Conservation (phyloP, 2,329 filamentous ascomycete genomes). For the Pseudopyricularia cyperi region DNA sequence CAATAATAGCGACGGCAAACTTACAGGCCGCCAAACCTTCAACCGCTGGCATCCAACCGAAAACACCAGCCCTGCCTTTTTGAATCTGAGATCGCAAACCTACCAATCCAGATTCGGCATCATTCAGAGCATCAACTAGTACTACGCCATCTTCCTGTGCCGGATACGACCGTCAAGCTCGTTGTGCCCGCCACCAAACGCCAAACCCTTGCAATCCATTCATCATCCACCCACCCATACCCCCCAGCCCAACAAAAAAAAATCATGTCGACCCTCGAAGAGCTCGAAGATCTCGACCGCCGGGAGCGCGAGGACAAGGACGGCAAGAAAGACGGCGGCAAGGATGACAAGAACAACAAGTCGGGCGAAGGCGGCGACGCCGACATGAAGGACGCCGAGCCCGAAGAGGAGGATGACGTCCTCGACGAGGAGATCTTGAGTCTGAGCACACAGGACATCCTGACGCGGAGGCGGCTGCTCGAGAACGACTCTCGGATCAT, state of each 20-base stretch:
- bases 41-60: neutral
- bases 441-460: slow-evolving; percentile 88
- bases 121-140: neutral
- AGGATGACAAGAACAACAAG: slow-evolving; percentile 46
- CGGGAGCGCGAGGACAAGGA: slow-evolving; percentile 57
- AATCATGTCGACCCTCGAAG: slow-evolving; percentile 88
- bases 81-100: neutral
- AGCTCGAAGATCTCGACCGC: slow-evolving; percentile 80
- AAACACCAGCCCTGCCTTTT: neutral
- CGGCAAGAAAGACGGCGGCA: slow-evolving; percentile 19
- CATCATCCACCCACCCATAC: neutral
- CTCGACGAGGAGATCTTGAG: slow-evolving; percentile 88
- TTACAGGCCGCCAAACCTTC: neutral
- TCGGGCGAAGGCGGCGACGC: slow-evolving; percentile 54
- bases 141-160: neutral
- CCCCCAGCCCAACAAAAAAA: no score
- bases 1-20: neutral
- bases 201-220: neutral
- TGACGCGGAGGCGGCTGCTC: slow-evolving; percentile 77
- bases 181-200: neutral
- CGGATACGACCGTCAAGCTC: neutral
- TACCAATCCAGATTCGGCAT: neutral
- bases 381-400: slow-evolving; percentile 79
- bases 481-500: slow-evolving; percentile 98
- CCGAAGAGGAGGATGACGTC: slow-evolving; percentile 63